Evolutionary conservation across 169 alveolate genomes (phyloP).

Genomic region (Toxoplasma gondii): DNA sequence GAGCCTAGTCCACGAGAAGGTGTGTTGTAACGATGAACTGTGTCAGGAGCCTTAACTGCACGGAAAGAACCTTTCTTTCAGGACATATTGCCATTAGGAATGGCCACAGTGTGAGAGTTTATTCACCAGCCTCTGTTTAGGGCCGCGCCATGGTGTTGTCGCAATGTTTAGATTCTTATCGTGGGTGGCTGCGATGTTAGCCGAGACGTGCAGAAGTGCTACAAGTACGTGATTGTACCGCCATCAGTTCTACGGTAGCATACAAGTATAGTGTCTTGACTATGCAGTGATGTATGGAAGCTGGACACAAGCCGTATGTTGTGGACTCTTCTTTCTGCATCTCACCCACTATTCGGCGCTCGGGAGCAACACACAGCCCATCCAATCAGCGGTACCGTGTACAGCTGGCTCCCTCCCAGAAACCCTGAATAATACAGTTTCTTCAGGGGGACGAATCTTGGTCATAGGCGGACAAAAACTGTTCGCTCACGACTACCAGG

Average conservation of each 20-base stretch:
- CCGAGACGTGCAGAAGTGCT: conserved; percentile 60
- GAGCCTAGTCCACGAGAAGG: conserved; percentile 62
- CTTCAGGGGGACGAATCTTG: conserved; percentile 55
- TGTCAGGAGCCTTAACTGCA: not conserved
- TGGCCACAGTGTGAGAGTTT: conserved; percentile 48
- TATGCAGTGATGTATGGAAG: conserved; percentile 57
- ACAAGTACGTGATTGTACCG: conserved; percentile 48
- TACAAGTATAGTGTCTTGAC: not conserved
- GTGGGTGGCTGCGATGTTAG: conserved; percentile 65
- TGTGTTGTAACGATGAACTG: not conserved
- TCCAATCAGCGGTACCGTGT: conserved; percentile 37
- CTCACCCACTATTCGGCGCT: conserved; percentile 49
- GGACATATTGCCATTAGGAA: conserved; percentile 56
- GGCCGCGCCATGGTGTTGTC: not conserved
- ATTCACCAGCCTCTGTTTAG: not conserved
- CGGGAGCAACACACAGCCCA: conserved; percentile 43
- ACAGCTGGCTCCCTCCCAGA: not conserved
- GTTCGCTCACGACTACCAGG: conserved; percentile 43
- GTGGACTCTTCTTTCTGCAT: conserved; percentile 59
- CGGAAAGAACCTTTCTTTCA: not conserved
- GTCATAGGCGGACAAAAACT: conserved; percentile 56
- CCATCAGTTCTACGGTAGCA: not conserved
- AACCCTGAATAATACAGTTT: not conserved
- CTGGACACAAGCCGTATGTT: conserved; percentile 33
- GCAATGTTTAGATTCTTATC: conserved; percentile 22